phyloP scores from a whole-genome alignment of 805 yeast genomes.

The Kuraishia molischiana region DNA sequence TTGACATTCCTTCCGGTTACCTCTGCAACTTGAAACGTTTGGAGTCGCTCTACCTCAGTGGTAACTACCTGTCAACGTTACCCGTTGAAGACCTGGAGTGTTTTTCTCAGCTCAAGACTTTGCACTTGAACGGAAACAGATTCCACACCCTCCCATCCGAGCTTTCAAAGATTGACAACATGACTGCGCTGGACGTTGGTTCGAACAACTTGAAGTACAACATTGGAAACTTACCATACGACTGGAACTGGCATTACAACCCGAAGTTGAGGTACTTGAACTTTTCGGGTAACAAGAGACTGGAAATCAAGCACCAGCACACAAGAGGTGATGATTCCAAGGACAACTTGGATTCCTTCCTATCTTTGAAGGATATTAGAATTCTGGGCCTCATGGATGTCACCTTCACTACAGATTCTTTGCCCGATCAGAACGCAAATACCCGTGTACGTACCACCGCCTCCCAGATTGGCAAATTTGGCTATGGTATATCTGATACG shows the following conservation, averaged over 20 bases:
- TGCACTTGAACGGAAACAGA: conserved; percentile 76
- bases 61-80: conserved; percentile 67
- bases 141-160: conserved; percentile 86
- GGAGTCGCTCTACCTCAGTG: conserved; percentile 66
- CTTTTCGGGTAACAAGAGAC: conserved; percentile 85
- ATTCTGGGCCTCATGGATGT: conserved; percentile 91
- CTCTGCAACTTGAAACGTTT: conserved; percentile 45
- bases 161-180: conserved; percentile 51
- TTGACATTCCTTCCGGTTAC: conserved; percentile 76
- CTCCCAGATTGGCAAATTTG: conserved; percentile 61
- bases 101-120: conserved; percentile 44
- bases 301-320: conserved; percentile 71
- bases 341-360: conserved; percentile 47
- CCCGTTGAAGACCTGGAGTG: conserved; percentile 80
- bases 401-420: conserved; percentile 76
- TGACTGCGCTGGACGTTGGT: conserved; percentile 80
- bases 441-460: conserved; percentile 88
- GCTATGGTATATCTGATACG: conserved; percentile 88
- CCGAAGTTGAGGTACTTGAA: conserved; percentile 67
- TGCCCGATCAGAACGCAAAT: conserved; percentile 80
- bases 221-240: conserved; percentile 89
- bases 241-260: conserved; percentile 96
- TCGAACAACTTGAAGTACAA: conserved; percentile 86
- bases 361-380: conserved; percentile 53
- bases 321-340: conserved; percentile 25